Conservation (phyloP, 2,329 filamentous ascomycete species). For the Purpureocillium lavendulum region DNA sequence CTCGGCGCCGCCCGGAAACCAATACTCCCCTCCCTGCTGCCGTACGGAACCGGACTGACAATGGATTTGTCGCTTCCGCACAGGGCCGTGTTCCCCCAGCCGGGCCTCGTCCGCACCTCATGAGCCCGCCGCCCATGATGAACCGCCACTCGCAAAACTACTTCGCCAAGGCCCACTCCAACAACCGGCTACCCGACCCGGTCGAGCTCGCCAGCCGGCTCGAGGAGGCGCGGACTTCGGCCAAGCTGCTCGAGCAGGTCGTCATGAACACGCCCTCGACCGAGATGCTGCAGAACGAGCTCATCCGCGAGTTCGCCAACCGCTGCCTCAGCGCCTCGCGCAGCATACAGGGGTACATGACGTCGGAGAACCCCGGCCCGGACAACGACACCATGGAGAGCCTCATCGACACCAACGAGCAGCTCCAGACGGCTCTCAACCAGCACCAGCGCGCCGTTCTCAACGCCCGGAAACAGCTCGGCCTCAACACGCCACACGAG, state of each 20-base stretch:
- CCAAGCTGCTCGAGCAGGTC: conserved; percentile 85
- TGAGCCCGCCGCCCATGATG: conserved; percentile 5
- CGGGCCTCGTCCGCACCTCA: conserved; percentile 8
- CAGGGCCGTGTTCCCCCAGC: conserved; percentile 13
- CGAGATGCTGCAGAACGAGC: conserved; percentile 74
- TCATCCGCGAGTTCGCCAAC: conserved; percentile 85
- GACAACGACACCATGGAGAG: conserved; percentile 93
- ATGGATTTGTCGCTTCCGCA: no score
- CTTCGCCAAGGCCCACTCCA: conserved; percentile 43
- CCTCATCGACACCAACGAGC: conserved; percentile 90
- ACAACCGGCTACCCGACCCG: conserved; percentile 52
- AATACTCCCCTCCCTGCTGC: not conserved
- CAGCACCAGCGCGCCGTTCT: conserved; percentile 76
- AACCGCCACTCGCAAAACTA: conserved; percentile 45
- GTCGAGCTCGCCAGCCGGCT: conserved; percentile 74
- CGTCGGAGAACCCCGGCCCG: conserved; percentile 66
- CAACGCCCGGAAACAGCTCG: conserved; percentile 49
- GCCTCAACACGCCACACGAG: conserved; percentile 20
- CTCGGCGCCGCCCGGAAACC: not conserved
- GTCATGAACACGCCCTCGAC: conserved; percentile 73
- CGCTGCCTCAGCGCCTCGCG: conserved; percentile 74
- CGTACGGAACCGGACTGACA: conserved; percentile 6
- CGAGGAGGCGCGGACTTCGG: conserved; percentile 84
- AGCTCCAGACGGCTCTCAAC: conserved; percentile 72
- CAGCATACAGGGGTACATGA: conserved; percentile 81